These are phyloP conservation scores for Funneliformis caledonium DNA, from an alignment of 371 early-diverging fungal species.

Conservation along the genomic window DNA sequence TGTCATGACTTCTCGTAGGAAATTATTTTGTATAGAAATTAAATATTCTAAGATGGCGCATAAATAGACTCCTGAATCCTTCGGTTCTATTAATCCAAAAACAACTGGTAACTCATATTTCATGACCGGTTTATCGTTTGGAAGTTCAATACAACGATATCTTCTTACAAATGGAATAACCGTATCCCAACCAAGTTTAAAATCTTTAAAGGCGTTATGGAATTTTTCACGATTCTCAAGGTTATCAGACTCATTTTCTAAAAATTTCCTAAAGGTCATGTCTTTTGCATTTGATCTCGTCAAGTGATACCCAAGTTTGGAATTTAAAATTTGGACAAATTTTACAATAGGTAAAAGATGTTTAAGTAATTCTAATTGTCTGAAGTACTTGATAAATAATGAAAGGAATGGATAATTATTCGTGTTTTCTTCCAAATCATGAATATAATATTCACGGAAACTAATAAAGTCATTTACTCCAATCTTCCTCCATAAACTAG, in stretches of 20 bases:
- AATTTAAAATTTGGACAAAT: constrained; percentile 28
- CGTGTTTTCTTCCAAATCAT: not conserved
- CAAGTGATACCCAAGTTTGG: constrained; percentile 17
- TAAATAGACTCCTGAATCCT: constrained; percentile 27
- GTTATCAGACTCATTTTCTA: constrained; percentile 8
- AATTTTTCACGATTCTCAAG: not conserved
- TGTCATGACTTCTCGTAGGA: constrained; percentile 24
- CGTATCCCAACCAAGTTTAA: constrained; percentile 26
- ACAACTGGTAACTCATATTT: not conserved
- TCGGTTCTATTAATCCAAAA: constrained; percentile 36
- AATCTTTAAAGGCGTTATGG: not conserved
- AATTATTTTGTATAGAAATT: constrained; percentile 32
- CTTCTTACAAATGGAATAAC: constrained; percentile 1
- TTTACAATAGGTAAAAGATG: constrained; percentile 28
- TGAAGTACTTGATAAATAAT: constrained; percentile 29
- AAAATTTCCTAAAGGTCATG: constrained; percentile 33
- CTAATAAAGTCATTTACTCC: constrained; percentile 8
- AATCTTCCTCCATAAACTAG: constrained; percentile 37
- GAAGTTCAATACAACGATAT: constrained; percentile 31
- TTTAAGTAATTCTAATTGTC: constrained; percentile 1
- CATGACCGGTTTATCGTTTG: not conserved
- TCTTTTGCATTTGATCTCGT: constrained; percentile 30
- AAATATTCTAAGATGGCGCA: constrained; percentile 24
- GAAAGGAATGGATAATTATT: constrained; percentile 38
- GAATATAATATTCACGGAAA: constrained; percentile 27